Base-by-base conservation (phyloP, 164 flowering plant genomes). In the Vitis rupestris region DNA sequence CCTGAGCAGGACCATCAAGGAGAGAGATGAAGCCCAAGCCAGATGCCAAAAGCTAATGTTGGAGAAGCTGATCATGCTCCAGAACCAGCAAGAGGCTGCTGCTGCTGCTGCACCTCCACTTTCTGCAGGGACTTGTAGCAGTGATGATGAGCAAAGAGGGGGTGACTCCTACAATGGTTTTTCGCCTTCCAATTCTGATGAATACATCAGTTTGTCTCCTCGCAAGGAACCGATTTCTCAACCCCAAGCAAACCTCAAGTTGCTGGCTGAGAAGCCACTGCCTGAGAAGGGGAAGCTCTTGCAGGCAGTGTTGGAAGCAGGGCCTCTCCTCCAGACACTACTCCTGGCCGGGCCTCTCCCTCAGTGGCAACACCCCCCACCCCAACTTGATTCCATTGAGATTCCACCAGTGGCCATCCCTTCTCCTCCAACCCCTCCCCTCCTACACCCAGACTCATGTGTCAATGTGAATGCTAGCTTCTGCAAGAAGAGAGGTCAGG, bases 311-410 rank as follows among this genome's bases (percentile, higher is more conserved):
- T 65, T 75, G 68, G 81, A 77, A 11, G 82, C 85, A 0, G 82
- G 85, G 37, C 83, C 82, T 2, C 75, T 82, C 4, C 81, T 79
- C 14, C 77, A 82, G 68, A 82, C 72, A 44, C 70, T 82, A 8
- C 76, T 82, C 44, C 64, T 82, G 56, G 85, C 82, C 16, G 85
- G 82, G 27, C 85, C 82, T 1, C 81, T 82, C 17, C 85, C 85
- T 47, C 79, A 73, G 13, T 82, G 85, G 83, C 79, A 77, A 67
- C 85, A 76, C 63, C 85, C 85, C 2, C 85, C 85, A 10, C 85
- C 85, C 2, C 74, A 72, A 8, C 70, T 82, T 19, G 65, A 77
- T 66, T 70, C 79, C 64, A 50, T 65, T 58, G 82, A 81, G 8
- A 79, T 81, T 9, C 85, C 82, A 14, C 81, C 80, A 9, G 81